Evolutionary conservation across 139 green algal genomes (phyloP).

Genomic region (Nannochloris sp.): DNA sequence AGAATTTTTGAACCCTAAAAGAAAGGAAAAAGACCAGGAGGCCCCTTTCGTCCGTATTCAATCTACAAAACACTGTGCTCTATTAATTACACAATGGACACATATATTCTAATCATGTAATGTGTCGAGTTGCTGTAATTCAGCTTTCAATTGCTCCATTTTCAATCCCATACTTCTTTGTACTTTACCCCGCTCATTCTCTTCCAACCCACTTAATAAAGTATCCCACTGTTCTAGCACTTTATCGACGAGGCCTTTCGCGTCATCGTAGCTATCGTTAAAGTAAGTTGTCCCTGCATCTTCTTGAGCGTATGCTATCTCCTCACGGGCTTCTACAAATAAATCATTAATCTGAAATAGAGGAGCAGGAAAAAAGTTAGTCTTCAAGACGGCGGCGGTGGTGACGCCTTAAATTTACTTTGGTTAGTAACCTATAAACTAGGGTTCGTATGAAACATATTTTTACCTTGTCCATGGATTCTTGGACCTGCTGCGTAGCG

Average conservation of each 20-base stretch:
- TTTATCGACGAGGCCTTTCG: conserved; percentile 23
- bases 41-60: too few relatives aligned
- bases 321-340: conserved; percentile 43
- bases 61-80: too few relatives aligned
- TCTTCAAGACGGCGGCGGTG: neutral
- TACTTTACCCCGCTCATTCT: conserved; percentile 31
- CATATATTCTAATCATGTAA: conserved; percentile 22
- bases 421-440: too few relatives aligned
- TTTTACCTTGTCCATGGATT: neutral
- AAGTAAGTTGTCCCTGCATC: conserved; percentile 44
- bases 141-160: conserved; percentile 59
- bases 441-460: too few relatives aligned
- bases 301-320: conserved; percentile 45
- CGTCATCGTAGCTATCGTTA: conserved; percentile 32
- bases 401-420: neutral
- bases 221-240: conserved; percentile 17
- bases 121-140: conserved; percentile 33
- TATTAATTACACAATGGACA: neutral
- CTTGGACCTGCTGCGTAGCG: neutral
- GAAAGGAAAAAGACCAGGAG: too few relatives aligned
- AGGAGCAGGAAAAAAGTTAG: neutral
- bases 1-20: too few relatives aligned
- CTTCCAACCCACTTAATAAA: conserved; percentile 18
- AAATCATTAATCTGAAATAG: conserved; percentile 38
- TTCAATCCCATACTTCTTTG: conserved; percentile 54